Base-by-base conservation (phyloP, 257 asterid genomes). In the Salvia rosmarinus region DNA sequence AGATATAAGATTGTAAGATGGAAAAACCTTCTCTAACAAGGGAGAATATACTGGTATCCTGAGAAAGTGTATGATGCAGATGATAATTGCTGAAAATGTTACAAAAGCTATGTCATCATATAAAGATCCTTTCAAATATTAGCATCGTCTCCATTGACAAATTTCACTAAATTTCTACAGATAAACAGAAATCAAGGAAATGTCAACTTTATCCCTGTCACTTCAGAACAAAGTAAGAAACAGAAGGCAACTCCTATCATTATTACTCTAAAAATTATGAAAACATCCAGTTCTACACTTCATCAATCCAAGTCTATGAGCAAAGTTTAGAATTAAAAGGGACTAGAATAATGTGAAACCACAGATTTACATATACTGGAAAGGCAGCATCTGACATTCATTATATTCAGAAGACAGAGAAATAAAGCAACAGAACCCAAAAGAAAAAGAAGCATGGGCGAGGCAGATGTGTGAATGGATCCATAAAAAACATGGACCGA, bases 61-160 rank as follows among this genome's bases (percentile, higher is more conserved):
- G 17, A 16, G 16, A 60, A 12, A 32, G 25, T 14, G 14, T n/a
- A 49, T 9, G 34, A 51, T 11, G 62, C 50, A 51, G 30, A 19
- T n/a, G 50, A 34, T 3, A 16, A 16, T 13, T 25, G 32, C 46
- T 7, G 46, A 66, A 66, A n/a, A 66, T 46, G 10, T 12, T 21
- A 13, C 9, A 37, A 25, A 37, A 37, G 34, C 37, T 54, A 39
- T 34, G 4, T 17, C 34, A 30, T 68, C 0, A 17, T 10, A 51
- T 17, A 13, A 51, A 19, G 3, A 35, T 67, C 10, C 61, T 34
- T 67, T 16, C 14, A 21, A 67, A 30, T 10, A 30, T 4, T 13
- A 66, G 46, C 17, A 47, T 49, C 11, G 51, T 10, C 52, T 35
- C 49, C 63, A 68, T 37, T n/a, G 39, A 40, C 60, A 66, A 28